These are phyloP conservation scores for Exophiala xenobiotica DNA, from an alignment of 2,329 filamentous ascomycete species.

Conservation along the genomic window DNA sequence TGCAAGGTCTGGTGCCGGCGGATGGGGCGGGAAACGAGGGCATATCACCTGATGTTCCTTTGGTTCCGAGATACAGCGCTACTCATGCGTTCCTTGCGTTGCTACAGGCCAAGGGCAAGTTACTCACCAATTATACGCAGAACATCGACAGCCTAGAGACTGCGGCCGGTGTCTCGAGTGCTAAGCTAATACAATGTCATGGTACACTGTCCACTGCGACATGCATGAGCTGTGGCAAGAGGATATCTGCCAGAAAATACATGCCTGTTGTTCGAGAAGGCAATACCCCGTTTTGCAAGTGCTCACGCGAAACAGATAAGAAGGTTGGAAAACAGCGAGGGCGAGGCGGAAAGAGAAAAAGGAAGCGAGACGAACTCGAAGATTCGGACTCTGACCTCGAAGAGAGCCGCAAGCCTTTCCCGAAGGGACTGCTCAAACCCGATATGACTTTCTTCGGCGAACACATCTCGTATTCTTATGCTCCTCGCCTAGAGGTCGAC, in stretches of 20 bases:
- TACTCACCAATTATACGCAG: conserved; percentile 96
- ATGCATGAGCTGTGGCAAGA: conserved; percentile 76
- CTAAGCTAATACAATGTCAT: conserved; percentile 92
- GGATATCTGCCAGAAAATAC: conserved; percentile 72
- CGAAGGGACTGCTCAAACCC: conserved; percentile 69
- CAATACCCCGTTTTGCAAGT: conserved; percentile 68
- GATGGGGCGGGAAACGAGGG: not conserved
- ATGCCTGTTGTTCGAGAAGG: conserved; percentile 76
- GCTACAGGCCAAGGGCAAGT: conserved; percentile 81
- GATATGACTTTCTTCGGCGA: conserved; percentile 99
- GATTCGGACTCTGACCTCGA: conserved; percentile 49
- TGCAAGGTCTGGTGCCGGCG: conserved; percentile 22
- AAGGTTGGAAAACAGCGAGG: conserved; percentile 8
- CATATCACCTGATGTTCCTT: conserved; percentile 3
- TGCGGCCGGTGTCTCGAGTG: conserved; percentile 74
- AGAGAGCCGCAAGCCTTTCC: conserved; percentile 58
- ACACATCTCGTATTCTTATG: conserved; percentile 79
- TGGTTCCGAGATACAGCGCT: conserved; percentile 70
- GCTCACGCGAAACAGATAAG: conserved; percentile 16
- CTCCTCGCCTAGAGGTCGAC: conserved; percentile 75
- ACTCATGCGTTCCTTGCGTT: conserved; percentile 93
- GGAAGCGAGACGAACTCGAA: conserved; percentile 29
- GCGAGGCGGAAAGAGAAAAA: conserved; percentile 23
- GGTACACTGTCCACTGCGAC: conserved; percentile 92
- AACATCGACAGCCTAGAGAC: conserved; percentile 97